phyloP scores from a whole-genome alignment of 2,329 filamentous ascomycete genomes.

The Fusarium floridanum region DNA sequence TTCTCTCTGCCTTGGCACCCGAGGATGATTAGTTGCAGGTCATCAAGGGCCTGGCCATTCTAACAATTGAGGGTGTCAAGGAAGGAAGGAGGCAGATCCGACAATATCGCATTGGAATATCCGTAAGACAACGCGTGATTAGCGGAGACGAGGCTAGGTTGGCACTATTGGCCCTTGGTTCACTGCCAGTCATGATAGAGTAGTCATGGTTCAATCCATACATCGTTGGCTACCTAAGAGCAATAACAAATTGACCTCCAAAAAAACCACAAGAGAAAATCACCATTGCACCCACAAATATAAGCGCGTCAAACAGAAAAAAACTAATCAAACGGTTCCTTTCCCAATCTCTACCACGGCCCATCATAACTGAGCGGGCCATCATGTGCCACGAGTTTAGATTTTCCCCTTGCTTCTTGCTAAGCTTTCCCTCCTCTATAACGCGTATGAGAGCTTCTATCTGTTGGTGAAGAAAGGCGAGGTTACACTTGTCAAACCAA shows the following conservation, averaged over 20 bases:
- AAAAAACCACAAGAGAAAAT: too few relatives aligned
- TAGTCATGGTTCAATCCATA: background rate
- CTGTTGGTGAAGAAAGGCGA: background rate
- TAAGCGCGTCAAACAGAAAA: too few relatives aligned
- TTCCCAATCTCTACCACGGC: too few relatives aligned
- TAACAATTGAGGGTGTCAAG: background rate
- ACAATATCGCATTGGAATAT: background rate
- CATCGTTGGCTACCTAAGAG: too few relatives aligned
- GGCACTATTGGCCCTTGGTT: background rate
- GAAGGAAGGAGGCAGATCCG: background rate
- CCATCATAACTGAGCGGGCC: too few relatives aligned
- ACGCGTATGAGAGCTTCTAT: background rate
- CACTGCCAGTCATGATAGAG: background rate
- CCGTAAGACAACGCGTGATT: background rate
- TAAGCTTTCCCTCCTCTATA: background rate
- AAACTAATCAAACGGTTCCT: too few relatives aligned
- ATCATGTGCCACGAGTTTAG: background rate
- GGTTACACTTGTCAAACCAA: background rate
- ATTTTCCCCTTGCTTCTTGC: background rate
- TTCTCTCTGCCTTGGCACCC: background rate
- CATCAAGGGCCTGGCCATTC: background rate
- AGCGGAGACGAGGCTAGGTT: background rate
- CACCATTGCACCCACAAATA: too few relatives aligned
- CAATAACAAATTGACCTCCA: too few relatives aligned
- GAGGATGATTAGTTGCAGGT: background rate